Conservation (phyloP, 495 filamentous ascomycete species). For the Penicillium simplicissimum region DNA sequence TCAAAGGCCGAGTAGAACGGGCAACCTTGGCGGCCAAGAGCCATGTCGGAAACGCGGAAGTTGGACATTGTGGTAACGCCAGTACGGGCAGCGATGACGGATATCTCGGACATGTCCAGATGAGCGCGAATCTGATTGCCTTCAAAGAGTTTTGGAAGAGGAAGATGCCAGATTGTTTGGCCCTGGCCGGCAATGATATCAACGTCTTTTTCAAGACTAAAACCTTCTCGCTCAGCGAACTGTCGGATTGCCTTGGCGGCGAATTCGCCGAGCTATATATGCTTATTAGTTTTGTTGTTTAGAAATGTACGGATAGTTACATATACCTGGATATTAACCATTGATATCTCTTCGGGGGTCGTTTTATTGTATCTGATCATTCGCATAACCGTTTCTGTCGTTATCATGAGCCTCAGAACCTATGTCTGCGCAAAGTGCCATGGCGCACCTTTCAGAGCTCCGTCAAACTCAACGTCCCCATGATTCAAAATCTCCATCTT, state of each 20-base stretch:
- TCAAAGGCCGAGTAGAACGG: constrained; percentile 36
- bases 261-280: constrained; percentile 37
- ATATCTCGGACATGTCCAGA: constrained; percentile 31
- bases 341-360: constrained; percentile 42
- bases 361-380: constrained; percentile 46
- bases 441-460: not conserved
- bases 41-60: constrained; percentile 32
- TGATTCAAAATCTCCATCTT: constrained; percentile 30
- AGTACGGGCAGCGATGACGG: constrained; percentile 33
- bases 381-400: constrained; percentile 32
- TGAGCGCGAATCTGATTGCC: constrained; percentile 28
- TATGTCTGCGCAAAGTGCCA: not conserved
- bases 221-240: constrained; percentile 24
- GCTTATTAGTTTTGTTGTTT: not conserved
- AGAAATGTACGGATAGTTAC: not conserved
- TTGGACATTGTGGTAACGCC: constrained; percentile 33
- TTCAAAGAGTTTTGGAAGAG: constrained; percentile 27
- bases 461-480: constrained; percentile 4
- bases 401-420: not conserved
- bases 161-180: constrained; percentile 30
- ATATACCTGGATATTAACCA: constrained; percentile 40
- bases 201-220: constrained; percentile 22
- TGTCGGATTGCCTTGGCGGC: constrained; percentile 40
- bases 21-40: constrained; percentile 35
- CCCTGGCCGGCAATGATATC: constrained; percentile 29